Evolutionary conservation across 495 filamentous ascomycete genomes (phyloP).

Genomic region (Aspergillus heteromorphus): DNA sequence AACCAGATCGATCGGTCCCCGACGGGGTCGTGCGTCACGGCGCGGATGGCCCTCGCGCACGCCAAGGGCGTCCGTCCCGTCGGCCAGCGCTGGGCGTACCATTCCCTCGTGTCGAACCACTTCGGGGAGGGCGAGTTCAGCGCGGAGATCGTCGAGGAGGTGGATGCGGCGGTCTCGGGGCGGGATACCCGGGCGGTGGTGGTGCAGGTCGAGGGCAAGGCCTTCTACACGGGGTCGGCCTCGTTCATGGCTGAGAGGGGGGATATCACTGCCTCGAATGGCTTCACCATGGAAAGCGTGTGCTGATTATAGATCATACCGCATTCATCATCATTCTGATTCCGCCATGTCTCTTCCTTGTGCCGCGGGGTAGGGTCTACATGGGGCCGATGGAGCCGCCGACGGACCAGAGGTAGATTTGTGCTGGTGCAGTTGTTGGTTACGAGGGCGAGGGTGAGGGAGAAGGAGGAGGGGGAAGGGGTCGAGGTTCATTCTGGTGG

Average conservation of each 20-base stretch:
- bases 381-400: slow-evolving; percentile 37
- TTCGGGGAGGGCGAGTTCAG: slow-evolving; percentile 12
- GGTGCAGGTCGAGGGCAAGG: slow-evolving; percentile 13
- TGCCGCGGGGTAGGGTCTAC: slow-evolving; percentile 36
- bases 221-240: slow-evolving; percentile 12
- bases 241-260: slow-evolving; percentile 12
- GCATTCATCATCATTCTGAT: neutral
- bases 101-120: slow-evolving; percentile 24
- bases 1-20: slow-evolving; percentile 25
- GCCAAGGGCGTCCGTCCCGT: slow-evolving; percentile 9
- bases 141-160: slow-evolving; percentile 8
- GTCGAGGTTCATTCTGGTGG: slow-evolving; percentile 28
- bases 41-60: slow-evolving; percentile 17
- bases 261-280: slow-evolving; percentile 8
- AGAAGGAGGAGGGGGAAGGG: slow-evolving; percentile 25
- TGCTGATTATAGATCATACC: neutral
- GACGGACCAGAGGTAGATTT: slow-evolving; percentile 54
- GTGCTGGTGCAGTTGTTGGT: slow-evolving; percentile 44
- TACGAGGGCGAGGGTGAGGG: slow-evolving; percentile 48
- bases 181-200: neutral
- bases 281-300: slow-evolving; percentile 11
- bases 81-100: slow-evolving; percentile 21
- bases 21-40: slow-evolving; percentile 22
- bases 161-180: neutral
- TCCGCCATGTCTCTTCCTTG: slow-evolving; percentile 25